Conservation (phyloP, 805 yeast genomes). For the Schwanniomyces yamadae region DNA sequence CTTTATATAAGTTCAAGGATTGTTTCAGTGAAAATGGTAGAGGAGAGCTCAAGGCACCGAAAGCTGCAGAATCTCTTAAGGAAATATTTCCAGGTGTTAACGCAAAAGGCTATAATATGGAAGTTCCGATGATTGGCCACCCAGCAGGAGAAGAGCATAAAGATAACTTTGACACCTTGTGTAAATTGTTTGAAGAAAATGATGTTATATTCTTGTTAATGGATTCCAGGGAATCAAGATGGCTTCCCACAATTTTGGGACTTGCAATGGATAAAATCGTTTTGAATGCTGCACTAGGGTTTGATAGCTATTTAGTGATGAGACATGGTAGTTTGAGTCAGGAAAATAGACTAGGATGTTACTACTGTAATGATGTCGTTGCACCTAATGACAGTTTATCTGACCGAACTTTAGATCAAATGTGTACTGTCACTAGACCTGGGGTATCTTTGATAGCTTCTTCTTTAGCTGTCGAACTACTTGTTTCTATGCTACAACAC, state of each 20-base stretch:
- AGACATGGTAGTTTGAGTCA: conserved; percentile 65
- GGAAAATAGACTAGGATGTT: conserved; percentile 71
- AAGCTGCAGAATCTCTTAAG: conserved; percentile 73
- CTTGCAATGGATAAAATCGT: conserved; percentile 67
- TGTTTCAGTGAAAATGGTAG: conserved; percentile 59
- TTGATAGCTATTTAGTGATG: conserved; percentile 91
- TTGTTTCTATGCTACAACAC: conserved; percentile 73
- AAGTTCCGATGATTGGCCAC: conserved; percentile 97
- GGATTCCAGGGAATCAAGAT: conserved; percentile 94
- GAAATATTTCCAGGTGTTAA: conserved; percentile 77
- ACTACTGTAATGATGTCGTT: conserved; percentile 92
- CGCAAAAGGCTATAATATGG: conserved; percentile 60
- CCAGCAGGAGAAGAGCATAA: conserved; percentile 58
- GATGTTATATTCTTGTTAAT: conserved; percentile 79
- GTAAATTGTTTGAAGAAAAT: conserved; percentile 56
- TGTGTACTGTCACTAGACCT: conserved; percentile 98
- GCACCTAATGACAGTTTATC: conserved; percentile 90
- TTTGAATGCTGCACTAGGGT: conserved; percentile 91
- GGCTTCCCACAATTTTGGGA: conserved; percentile 93
- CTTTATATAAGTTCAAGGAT: conserved; percentile 79
- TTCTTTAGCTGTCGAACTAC: conserved; percentile 78
- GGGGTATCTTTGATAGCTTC: conserved; percentile 91
- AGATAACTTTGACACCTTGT: conserved; percentile 58
- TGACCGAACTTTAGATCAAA: conserved; percentile 89
- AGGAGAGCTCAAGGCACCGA: conserved; percentile 71